Evolutionary conservation across 106 monocot species (phyloP), one percentile per base, ranked within the genome.

Genomic region (Acanthochlamys bracteata): DNA sequence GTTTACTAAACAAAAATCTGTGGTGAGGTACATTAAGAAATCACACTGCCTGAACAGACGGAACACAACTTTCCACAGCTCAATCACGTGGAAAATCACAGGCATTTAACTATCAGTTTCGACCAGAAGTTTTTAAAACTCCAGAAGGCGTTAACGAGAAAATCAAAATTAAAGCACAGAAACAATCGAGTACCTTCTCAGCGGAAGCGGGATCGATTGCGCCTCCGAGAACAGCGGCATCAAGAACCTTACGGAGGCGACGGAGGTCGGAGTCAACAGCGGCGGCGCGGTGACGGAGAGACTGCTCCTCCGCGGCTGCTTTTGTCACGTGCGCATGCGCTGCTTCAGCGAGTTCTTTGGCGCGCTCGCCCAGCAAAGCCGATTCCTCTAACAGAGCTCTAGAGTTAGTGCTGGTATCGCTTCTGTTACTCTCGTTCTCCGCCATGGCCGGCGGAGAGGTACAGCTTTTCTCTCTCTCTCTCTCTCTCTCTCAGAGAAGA

Each of bases 331-430:
- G 78, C 24, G 76, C 53, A 4, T 91, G 70, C 16, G 84, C 84
- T 0, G 96, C 80, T 40, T 96, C 96, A 76, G 82, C 84, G 11
- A 96, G 74, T 82, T 88, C 91, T 57, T 88, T 55, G 26, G 83
- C 89, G 39, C 58, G 42, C 53, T 89, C 86, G 16, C 20, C 67
- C 16, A 84, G 63, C 39, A 83, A 73, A 46, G 72, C 55, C 55
- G 81, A 86, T 74, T 86, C 89, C 20, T 75, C 78, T 60, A 25
- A 22, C 39, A 86, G 70, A 24, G 41, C 21, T 1, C 72, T 10
- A 49, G 6, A 33, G 33, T n/a, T n/a, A n/a, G 33, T 33, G 33
- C 33, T 33, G 33, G 33, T 6, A 33, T 33, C 6, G 33, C 33
- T 33, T 3, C 33, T 33, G 33, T 33, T 33, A 33, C 33, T 33